A percentile compares a stretch with the other conserved stretches of the same genome.
phyloP scores from a whole-genome alignment of 2,329 filamentous ascomycete species.

The Trichoderma sp. region DNA sequence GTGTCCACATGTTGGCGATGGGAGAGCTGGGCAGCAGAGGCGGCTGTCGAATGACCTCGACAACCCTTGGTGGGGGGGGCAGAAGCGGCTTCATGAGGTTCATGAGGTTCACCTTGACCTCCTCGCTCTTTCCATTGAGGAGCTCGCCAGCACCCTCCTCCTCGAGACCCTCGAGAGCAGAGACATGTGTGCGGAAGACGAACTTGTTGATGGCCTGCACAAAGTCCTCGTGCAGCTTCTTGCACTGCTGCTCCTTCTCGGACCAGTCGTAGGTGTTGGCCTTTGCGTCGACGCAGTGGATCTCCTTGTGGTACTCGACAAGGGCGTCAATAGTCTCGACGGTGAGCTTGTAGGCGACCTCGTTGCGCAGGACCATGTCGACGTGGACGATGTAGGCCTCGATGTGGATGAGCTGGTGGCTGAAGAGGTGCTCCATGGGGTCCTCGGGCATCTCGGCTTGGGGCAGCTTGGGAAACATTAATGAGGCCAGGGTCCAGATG shows the following conservation, averaged over 20 bases:
- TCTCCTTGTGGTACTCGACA: conserved; percentile 93
- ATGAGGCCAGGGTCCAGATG: conserved; percentile 89
- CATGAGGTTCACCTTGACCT: conserved; percentile 85
- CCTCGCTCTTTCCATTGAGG: conserved; percentile 84
- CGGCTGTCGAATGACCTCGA: conserved; percentile 84
- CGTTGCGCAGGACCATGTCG: conserved; percentile 96
- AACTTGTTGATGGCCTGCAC: conserved; percentile 96
- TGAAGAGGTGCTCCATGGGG: conserved; percentile 82
- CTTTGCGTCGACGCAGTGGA: conserved; percentile 87
- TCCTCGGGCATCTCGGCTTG: conserved; percentile 82
- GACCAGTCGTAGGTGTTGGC: conserved; percentile 92
- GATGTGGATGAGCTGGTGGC: conserved; percentile 88
- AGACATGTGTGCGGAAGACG: conserved; percentile 85
- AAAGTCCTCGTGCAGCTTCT: conserved; percentile 96
- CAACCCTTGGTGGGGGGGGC: conserved; percentile 79
- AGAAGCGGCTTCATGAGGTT: conserved; percentile 83
- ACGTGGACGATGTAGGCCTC: conserved; percentile 98
- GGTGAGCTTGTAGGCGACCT: conserved; percentile 97
- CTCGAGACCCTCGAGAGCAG: conserved; percentile 90
- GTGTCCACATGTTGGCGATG: conserved; percentile 77
- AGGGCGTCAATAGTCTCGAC: conserved; percentile 89
- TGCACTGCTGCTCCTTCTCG: conserved; percentile 92
- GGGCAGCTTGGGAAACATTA: conserved; percentile 89
- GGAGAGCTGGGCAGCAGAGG: conserved; percentile 83
- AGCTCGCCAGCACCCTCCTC: conserved; percentile 95